Percentiles rank a stretch among this genome's conserved stretches.
phyloP scores from a whole-genome alignment of 2,329 filamentous ascomycete genomes.

The Lizonia empirigonia region DNA sequence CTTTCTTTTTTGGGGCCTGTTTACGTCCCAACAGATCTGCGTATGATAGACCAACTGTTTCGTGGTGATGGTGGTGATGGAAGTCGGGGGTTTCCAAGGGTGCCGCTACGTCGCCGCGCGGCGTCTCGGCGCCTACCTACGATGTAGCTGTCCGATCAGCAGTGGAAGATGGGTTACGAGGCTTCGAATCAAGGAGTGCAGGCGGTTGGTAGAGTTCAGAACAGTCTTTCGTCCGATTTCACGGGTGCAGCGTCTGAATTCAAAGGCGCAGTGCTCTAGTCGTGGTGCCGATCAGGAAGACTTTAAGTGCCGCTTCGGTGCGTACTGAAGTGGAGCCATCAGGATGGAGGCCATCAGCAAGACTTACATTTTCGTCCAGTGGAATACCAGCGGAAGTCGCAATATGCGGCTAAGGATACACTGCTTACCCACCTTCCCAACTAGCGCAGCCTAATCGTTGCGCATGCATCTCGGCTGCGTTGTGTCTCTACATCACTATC shows the following conservation, averaged over 20 bases:
- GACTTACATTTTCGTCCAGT: not conserved
- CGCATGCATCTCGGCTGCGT: not conserved
- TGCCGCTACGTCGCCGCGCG: too few species aligned
- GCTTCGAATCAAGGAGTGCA: not conserved
- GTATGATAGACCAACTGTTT: too few species aligned
- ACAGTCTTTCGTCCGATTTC: too few species aligned
- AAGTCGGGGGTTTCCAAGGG: too few species aligned
- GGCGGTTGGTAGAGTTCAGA: not conserved
- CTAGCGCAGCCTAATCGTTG: not conserved
- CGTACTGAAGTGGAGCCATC: not conserved
- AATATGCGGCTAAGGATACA: not conserved
- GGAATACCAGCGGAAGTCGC: not conserved
- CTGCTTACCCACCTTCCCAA: not conserved
- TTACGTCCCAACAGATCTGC: too few species aligned
- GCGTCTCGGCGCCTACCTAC: not conserved
- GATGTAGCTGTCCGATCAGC: not conserved
- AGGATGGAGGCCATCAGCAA: not conserved
- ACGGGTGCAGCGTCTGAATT: too few species aligned
- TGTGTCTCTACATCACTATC: too few species aligned
- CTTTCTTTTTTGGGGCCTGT: too few species aligned
- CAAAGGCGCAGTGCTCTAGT: too few species aligned
- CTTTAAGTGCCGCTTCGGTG: too few species aligned
- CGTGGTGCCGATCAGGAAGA: too few species aligned
- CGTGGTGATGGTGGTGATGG: too few species aligned
- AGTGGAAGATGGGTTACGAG: not conserved